Percentiles rank a stretch among this genome's conserved stretches.
phyloP scores from a whole-genome alignment of 768 basidiomycete species.

The Podaxis rugospora region DNA sequence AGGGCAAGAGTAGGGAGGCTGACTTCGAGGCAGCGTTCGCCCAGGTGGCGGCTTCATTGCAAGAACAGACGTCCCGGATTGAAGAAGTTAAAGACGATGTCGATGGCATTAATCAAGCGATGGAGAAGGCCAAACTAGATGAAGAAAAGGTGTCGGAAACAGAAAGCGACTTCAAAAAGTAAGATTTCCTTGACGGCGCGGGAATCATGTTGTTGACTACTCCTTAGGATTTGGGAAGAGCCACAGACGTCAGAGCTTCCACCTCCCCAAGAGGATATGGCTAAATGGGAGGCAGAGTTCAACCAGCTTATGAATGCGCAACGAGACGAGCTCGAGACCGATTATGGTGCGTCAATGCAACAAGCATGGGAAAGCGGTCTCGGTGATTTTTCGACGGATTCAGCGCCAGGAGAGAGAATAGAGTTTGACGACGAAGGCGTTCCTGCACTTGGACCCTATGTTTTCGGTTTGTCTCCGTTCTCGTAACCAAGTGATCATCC shows the following conservation, averaged over 20 bases:
- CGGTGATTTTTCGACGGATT: constrained; percentile 35
- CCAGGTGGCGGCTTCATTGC: constrained; percentile 51
- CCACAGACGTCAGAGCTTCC: constrained; percentile 54
- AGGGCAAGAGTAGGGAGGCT: constrained; percentile 73
- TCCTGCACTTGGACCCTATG: constrained; percentile 67
- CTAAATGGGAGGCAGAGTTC: constrained; percentile 82
- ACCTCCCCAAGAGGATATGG: constrained; percentile 57
- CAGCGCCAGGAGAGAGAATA: constrained; percentile 17
- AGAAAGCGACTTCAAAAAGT: constrained; percentile 52
- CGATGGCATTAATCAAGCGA: constrained; percentile 43
- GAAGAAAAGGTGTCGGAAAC: constrained; percentile 17
- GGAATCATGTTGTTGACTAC: not conserved
- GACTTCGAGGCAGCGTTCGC: constrained; percentile 88
- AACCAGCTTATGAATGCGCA: constrained; percentile 70
- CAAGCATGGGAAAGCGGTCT: constrained; percentile 58
- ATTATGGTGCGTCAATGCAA: constrained; percentile 60
- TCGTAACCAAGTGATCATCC: not conserved
- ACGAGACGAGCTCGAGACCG: constrained; percentile 57
- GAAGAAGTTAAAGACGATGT: constrained; percentile 39
- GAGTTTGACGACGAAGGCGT: constrained; percentile 72
- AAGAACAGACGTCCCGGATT: constrained; percentile 27
- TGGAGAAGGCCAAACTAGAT: constrained; percentile 33
- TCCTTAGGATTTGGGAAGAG: constrained; percentile 56
- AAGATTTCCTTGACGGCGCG: constrained; percentile 13
- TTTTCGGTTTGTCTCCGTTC: constrained; percentile 53